phyloP scores from a whole-genome alignment of 768 basidiomycete species.

The Galerina sulciceps region DNA sequence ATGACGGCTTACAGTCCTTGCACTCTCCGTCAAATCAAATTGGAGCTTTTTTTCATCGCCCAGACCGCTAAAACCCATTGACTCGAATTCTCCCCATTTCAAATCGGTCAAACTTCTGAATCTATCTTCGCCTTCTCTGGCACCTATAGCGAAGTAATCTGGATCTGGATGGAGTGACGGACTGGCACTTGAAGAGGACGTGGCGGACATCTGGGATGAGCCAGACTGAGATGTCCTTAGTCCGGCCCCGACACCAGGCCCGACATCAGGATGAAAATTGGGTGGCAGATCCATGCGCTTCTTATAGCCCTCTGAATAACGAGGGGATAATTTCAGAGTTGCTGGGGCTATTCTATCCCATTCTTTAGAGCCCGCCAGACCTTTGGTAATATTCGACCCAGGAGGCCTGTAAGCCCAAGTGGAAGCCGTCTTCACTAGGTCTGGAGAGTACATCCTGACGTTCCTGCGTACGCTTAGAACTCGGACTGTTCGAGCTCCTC shows the following conservation, averaged over 20 bases:
- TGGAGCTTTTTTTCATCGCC: constrained; percentile 75
- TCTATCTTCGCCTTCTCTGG: constrained; percentile 60
- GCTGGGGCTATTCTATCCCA: constrained; percentile 77
- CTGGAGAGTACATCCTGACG: constrained; percentile 86
- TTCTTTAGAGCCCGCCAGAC: constrained; percentile 66
- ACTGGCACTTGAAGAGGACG: constrained; percentile 28
- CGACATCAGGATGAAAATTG: constrained; percentile 60
- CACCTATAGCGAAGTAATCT: constrained; percentile 42
- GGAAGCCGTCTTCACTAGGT: constrained; percentile 72
- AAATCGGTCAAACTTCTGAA: constrained; percentile 85
- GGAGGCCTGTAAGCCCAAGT: constrained; percentile 45
- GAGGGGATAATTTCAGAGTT: constrained; percentile 61
- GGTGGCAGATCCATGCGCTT: constrained; percentile 75
- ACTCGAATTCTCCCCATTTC: constrained; percentile 92
- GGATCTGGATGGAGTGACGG: constrained; percentile 29
- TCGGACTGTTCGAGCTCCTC: constrained; percentile 77
- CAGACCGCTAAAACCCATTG: constrained; percentile 72
- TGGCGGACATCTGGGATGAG: constrained; percentile 44
- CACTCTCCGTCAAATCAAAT: constrained; percentile 92
- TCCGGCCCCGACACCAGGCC: constrained; percentile 32
- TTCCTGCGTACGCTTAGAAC: constrained; percentile 79
- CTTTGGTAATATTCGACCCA: constrained; percentile 35
- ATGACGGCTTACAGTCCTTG: constrained; percentile 54
- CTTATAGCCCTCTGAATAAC: constrained; percentile 76
- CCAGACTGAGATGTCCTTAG: constrained; percentile 40